phyloP scores from a whole-genome alignment of 352 stramenopile species.

The Plasmopara muralis region DNA sequence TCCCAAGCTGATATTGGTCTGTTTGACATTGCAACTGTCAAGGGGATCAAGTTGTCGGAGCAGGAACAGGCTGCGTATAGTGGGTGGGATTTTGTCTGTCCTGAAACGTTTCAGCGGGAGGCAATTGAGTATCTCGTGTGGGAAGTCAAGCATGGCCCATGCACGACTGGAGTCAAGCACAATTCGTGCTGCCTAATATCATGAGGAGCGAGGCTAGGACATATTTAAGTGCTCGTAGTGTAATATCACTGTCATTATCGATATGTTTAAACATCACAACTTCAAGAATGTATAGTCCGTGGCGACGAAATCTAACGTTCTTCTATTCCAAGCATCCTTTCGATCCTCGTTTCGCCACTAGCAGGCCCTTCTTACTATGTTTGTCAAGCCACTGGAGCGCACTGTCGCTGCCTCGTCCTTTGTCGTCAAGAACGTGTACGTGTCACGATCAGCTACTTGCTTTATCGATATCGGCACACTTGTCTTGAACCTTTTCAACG shows the following conservation, averaged over 20 bases:
- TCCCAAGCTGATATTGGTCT: slow-evolving; percentile 75
- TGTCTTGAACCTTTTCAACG: not conserved
- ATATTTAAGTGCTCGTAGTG: slow-evolving; percentile 70
- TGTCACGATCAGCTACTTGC: not conserved
- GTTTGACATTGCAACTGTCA: slow-evolving; percentile 67
- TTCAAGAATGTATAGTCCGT: too few relatives aligned
- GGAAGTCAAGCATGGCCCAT: slow-evolving; percentile 74
- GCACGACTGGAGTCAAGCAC: slow-evolving; percentile 45
- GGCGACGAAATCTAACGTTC: too few relatives aligned
- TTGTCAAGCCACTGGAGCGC: too few relatives aligned
- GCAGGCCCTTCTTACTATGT: too few relatives aligned
- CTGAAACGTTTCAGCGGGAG: slow-evolving; percentile 73
- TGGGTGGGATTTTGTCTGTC: slow-evolving; percentile 68
- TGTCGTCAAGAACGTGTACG: slow-evolving; percentile 23
- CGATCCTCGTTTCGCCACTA: too few relatives aligned
- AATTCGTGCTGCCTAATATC: slow-evolving; percentile 67
- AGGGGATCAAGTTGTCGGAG: slow-evolving; percentile 65
- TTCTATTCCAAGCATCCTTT: too few relatives aligned
- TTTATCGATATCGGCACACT: not conserved
- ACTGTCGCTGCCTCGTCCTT: too few relatives aligned
- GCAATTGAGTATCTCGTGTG: slow-evolving; percentile 79
- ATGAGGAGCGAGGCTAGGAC: slow-evolving; percentile 38
- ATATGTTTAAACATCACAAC: too few relatives aligned
- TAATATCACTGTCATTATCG: slow-evolving; percentile 22
- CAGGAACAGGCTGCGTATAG: slow-evolving; percentile 64